A percentile compares a stretch with the other conserved stretches of the same genome.
phyloP scores from a whole-genome alignment of 1,284 basidiomycete species.

The Sphagnurus paluster region DNA sequence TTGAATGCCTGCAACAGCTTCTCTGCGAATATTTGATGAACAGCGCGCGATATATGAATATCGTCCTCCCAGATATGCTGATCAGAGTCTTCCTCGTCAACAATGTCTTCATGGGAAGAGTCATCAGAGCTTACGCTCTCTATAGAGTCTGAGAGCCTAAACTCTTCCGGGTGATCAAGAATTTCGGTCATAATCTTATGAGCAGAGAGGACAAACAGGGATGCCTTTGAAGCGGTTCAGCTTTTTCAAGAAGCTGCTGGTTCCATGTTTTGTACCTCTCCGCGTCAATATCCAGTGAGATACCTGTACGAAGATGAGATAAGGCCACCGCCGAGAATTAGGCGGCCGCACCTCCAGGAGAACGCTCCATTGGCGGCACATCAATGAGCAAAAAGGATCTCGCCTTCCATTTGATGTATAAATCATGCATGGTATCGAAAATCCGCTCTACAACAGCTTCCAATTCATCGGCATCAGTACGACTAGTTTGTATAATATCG shows the following conservation, averaged over 20 bases:
- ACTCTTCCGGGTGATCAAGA: slow-evolving; percentile 9
- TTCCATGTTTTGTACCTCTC: slow-evolving; percentile 7
- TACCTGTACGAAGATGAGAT: neutral
- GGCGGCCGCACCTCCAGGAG: slow-evolving; percentile 18
- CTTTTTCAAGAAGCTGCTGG: slow-evolving; percentile 7
- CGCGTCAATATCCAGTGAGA: neutral
- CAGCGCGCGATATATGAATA: slow-evolving; percentile 12
- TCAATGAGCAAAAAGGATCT: slow-evolving; percentile 32
- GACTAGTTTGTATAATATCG: neutral
- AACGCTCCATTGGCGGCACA: slow-evolving; percentile 28
- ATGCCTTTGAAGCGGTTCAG: slow-evolving; percentile 13
- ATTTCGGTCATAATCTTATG: slow-evolving; percentile 13
- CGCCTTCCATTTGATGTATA: slow-evolving; percentile 23
- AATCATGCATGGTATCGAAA: slow-evolving; percentile 22
- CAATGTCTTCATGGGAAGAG: neutral
- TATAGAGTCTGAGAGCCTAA: slow-evolving; percentile 7
- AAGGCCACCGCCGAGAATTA: neutral
- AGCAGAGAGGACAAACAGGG: slow-evolving; percentile 13
- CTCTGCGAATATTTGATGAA: slow-evolving; percentile 11
- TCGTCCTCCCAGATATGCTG: slow-evolving; percentile 11
- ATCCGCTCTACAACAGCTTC: slow-evolving; percentile 22
- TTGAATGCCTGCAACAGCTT: slow-evolving; percentile 6
- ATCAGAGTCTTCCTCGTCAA: neutral
- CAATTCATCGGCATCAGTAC: slow-evolving; percentile 17
- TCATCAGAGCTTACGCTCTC: slow-evolving; percentile 1